Base-by-base conservation (phyloP, 768 basidiomycete genomes). In the Amanita pallidorosea region DNA sequence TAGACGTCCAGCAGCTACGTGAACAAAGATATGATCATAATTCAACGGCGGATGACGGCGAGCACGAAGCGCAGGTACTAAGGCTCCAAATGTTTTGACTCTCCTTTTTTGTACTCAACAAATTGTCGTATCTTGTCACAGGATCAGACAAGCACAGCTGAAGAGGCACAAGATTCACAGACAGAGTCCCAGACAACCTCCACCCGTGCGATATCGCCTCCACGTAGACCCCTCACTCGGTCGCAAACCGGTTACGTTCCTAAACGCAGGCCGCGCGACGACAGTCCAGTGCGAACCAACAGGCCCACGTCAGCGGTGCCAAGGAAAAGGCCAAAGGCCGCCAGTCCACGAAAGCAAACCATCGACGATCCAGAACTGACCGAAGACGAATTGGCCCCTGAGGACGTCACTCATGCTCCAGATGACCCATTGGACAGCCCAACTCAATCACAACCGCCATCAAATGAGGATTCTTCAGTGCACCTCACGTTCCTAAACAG, bases 211-310 rank as follows among this genome's bases (percentile, higher is more conserved):
- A 22, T 41, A 33, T 47, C 52, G 20, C 44, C 52, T 15, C 54
- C 57, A n/a, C 57, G 58, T 47, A 58, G 67, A 44, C 66, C 63
- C 22, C 58, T 63, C 38, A 70, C 69, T 20, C 63, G 69, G 47
- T 70, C 69, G 4, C 69, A 69, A 55, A 66, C 67, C 27, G 63
- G 64, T 7, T 55, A 56, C 46, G 61, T 58, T 31, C 20, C 60
- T 12, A 67, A 66, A 54, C 65, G 66, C 49, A 60, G 56, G 35
- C 56, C 57, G 23, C 58, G 52, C 20, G 58, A 64, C 31, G 61
- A 62, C 36, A 52, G 35, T 34, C 44, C 45, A 13, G 44, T 29
- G 29, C 35, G 35, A 17, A 5, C 43, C 13, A 23, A 17, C 20
- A 37, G 8, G 15, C 1, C 52, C 7, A 2, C 18, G 7, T 9